Conservation (phyloP, 2,329 filamentous ascomycete genomes). For the Teratosphaeria epicoccoides region DNA sequence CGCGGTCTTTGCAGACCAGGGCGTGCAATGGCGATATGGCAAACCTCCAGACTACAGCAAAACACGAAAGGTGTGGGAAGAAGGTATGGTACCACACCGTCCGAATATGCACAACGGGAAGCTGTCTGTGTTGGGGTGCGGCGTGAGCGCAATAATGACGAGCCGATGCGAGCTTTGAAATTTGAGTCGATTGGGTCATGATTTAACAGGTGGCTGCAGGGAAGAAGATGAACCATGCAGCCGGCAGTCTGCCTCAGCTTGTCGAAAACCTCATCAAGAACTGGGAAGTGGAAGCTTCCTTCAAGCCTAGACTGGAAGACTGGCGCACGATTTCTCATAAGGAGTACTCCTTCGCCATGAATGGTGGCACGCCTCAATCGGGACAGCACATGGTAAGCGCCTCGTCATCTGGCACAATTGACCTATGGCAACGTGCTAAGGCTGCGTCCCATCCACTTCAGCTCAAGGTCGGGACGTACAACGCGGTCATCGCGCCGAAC, state of each 20-base stretch:
- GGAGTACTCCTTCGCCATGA: constrained; percentile 54
- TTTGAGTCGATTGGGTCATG: background rate
- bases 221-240: constrained; percentile 45
- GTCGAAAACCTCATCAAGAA: constrained; percentile 64
- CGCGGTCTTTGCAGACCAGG: constrained; percentile 45
- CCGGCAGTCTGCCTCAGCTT: constrained; percentile 47
- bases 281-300: constrained; percentile 62
- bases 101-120: too few relatives aligned
- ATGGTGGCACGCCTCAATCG: constrained; percentile 46
- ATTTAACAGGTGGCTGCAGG: constrained; percentile 32
- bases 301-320: constrained; percentile 50
- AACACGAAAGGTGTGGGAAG: constrained; percentile 48
- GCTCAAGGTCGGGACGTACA: constrained; percentile 57
- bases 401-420: background rate
- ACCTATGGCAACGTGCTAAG: background rate
- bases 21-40: constrained; percentile 51
- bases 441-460: background rate
- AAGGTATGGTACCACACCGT: constrained; percentile 38
- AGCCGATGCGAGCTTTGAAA: background rate
- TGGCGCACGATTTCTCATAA: constrained; percentile 55
- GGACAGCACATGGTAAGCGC: constrained; percentile 47
- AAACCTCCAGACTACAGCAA: constrained; percentile 53
- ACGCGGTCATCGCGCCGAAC: constrained; percentile 53
- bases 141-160: background rate
- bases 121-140: background rate